These are phyloP conservation scores for Cupressus sempervirens DNA, from an alignment of 75 land plant genomes.

Conservation along the genomic window DNA sequence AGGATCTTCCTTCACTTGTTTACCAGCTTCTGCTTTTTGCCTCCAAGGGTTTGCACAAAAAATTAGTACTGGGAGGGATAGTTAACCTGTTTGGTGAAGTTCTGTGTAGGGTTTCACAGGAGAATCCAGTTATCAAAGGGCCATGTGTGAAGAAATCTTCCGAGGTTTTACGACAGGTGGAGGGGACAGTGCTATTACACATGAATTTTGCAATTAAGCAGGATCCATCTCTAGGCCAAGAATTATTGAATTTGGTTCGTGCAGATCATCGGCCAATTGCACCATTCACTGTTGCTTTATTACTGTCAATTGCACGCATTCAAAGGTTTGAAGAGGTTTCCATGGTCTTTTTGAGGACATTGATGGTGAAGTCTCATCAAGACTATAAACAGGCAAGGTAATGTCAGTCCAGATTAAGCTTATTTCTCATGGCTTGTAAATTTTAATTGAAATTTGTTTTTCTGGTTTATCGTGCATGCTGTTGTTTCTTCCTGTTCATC, in stretches of 20 bases:
- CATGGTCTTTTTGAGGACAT: conserved; percentile 47
- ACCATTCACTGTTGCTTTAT: conserved; percentile 57
- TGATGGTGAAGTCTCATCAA: conserved; percentile 42
- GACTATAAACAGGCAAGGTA: conserved; percentile 61
- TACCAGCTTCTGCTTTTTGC: conserved; percentile 83
- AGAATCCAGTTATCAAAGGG: background rate
- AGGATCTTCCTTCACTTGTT: conserved; percentile 72
- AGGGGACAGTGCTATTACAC: conserved; percentile 86
- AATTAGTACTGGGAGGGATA: conserved; percentile 60
- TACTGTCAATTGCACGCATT: conserved; percentile 74
- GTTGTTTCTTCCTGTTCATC: background rate
- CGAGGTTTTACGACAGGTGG: conserved; percentile 57
- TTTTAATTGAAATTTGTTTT: background rate
- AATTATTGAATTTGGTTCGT: conserved; percentile 46
- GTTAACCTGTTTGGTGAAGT: conserved; percentile 50
- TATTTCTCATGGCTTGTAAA: background rate
- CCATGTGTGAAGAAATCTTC: conserved; percentile 13
- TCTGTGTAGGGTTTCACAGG: conserved; percentile 1
- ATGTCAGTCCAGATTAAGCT: background rate
- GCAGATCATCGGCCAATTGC: conserved; percentile 33
- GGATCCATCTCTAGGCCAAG: conserved; percentile 83
- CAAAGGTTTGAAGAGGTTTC: conserved; percentile 69
- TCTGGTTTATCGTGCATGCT: background rate
- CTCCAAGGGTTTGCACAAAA: conserved; percentile 58
- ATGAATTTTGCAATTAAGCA: conserved; percentile 95